Evolutionary conservation across 805 yeast genomes (phyloP).

Genomic region (Starmerella geochares): DNA sequence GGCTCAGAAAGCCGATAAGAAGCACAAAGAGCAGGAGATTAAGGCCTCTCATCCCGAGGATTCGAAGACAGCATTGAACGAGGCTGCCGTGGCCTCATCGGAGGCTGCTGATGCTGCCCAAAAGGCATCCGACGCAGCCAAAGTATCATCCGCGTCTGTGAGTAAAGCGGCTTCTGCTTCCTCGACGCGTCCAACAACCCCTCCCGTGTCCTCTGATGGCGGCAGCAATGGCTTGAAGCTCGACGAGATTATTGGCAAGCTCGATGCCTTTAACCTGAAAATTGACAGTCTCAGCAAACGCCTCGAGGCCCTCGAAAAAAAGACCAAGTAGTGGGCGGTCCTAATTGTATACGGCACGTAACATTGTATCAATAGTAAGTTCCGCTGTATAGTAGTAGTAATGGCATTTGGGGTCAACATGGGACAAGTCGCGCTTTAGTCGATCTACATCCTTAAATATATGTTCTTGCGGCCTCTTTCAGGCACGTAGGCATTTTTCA

Average conservation of each 20-base stretch:
- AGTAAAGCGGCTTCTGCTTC: conserved; percentile 2
- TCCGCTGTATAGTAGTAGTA: too few species aligned
- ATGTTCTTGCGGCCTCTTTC: conserved; percentile 22
- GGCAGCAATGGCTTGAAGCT: conserved; percentile 17
- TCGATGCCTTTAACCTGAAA: conserved; percentile 20
- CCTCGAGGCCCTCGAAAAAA: conserved; percentile 19
- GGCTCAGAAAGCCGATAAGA: not conserved
- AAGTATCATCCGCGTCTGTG: not conserved
- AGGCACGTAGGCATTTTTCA: conserved; percentile 22
- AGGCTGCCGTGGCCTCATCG: conserved; percentile 4
- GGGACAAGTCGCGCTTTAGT: too few species aligned
- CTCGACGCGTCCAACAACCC: not conserved
- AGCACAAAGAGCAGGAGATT: conserved; percentile 5
- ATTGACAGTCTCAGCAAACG: conserved; percentile 18
- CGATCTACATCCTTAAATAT: conserved; percentile 11
- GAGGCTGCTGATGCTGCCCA: conserved; percentile 3
- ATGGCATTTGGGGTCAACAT: too few species aligned
- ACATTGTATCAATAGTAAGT: not conserved
- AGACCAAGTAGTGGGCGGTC: not conserved
- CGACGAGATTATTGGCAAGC: conserved; percentile 17
- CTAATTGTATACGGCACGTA: not conserved
- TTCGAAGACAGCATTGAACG: not conserved
- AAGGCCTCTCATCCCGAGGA: not conserved
- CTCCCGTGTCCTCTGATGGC: not conserved
- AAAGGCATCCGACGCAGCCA: not conserved